Percentiles rank a stretch among this genome's conserved stretches.
These are phyloP conservation scores for Monosporascus sp. DNA, from an alignment of 2,329 filamentous ascomycete genomes.

Conservation along the genomic window DNA sequence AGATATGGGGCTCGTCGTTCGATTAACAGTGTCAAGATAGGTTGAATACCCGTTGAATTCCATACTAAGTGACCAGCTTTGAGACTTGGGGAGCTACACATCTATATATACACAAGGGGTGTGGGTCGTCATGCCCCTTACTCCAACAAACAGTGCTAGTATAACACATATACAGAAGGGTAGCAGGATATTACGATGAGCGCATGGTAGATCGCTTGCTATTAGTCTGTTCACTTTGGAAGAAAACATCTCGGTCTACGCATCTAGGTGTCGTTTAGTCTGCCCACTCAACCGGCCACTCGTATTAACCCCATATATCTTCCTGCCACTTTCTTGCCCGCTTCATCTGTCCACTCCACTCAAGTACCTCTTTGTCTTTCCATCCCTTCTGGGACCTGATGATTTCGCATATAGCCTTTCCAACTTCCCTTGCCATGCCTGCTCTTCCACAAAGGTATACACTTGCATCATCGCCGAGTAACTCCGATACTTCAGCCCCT, in stretches of 20 bases:
- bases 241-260: neutral
- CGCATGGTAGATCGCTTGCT: neutral
- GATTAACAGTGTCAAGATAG: too few species aligned
- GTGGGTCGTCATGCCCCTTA: too few species aligned
- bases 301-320: constrained; percentile 42
- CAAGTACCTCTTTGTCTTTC: constrained; percentile 33
- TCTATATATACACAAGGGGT: too few species aligned
- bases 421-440: constrained; percentile 34
- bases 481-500: constrained; percentile 9
- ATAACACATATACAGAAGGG: neutral
- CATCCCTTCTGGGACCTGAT: constrained; percentile 30
- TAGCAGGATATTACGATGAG: neutral
- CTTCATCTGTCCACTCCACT: constrained; percentile 42
- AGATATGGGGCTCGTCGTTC: neutral
- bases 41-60: too few species aligned
- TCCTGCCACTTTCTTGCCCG: constrained; percentile 46
- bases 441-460: constrained; percentile 38
- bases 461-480: constrained; percentile 7
- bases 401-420: constrained; percentile 23
- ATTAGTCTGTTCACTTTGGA: neutral
- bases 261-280: neutral
- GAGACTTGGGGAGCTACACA: too few species aligned
- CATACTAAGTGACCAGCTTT: too few species aligned
- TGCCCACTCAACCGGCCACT: neutral
- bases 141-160: neutral